phyloP scores from a whole-genome alignment of 345 rosid species.

The Triadica sebifera region DNA sequence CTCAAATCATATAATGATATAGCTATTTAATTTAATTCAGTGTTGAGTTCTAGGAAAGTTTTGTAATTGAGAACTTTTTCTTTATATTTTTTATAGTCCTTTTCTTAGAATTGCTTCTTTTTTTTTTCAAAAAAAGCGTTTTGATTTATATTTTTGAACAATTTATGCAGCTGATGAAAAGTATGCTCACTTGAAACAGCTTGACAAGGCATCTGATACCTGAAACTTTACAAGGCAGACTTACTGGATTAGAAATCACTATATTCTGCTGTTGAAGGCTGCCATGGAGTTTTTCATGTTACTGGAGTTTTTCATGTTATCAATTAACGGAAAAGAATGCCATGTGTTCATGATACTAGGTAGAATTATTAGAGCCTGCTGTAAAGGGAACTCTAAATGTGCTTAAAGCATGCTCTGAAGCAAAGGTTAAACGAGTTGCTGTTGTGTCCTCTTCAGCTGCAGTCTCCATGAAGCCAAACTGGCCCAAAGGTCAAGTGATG shows the following conservation, averaged over 20 bases:
- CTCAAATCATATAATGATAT: too few relatives aligned
- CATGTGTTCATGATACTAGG: slow-evolving; percentile 25
- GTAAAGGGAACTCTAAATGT: slow-evolving; percentile 69
- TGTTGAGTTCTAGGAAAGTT: too few relatives aligned
- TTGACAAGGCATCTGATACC: slow-evolving; percentile 49
- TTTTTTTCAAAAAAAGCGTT: too few relatives aligned
- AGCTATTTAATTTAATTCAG: too few relatives aligned
- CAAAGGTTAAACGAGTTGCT: slow-evolving; percentile 55
- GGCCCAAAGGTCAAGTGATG: slow-evolving; percentile 47
- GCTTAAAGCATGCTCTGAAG: slow-evolving; percentile 57
- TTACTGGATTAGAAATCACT: slow-evolving; percentile 1
- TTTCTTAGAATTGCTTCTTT: too few relatives aligned
- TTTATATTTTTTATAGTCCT: too few relatives aligned
- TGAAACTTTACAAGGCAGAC: slow-evolving; percentile 65
- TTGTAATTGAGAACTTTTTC: too few relatives aligned
- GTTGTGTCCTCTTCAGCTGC: slow-evolving; percentile 62
- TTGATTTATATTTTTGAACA: slow-evolving; percentile 28
- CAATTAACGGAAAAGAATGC: background rate
- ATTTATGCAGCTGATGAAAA: too few relatives aligned
- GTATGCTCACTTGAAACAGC: slow-evolving; percentile 49
- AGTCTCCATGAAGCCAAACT: slow-evolving; percentile 47
- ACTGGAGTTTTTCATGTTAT: slow-evolving; percentile 57
- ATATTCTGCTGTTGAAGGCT: slow-evolving; percentile 1
- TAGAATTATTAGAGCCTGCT: slow-evolving; percentile 61
- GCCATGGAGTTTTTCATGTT: slow-evolving; percentile 56